Conservation (phyloP, 371 early-diverging fungal species). For the Rhizopus stolonifer region DNA sequence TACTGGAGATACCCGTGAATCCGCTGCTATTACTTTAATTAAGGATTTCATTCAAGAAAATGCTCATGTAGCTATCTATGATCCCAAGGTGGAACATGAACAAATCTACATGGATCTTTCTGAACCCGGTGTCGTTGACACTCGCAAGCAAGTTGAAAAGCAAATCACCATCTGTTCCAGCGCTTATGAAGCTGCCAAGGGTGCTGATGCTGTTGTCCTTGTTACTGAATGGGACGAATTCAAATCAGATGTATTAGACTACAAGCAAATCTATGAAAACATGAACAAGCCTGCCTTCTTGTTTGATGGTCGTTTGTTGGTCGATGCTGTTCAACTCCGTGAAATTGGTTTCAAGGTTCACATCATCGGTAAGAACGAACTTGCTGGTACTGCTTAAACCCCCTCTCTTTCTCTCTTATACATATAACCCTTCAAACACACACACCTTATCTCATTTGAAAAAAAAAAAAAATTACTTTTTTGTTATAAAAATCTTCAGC, state of each 20-base stretch:
- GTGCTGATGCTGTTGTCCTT: constrained; percentile 84
- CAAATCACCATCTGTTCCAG: constrained; percentile 59
- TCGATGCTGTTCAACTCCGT: constrained; percentile 72
- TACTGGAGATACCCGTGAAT: constrained; percentile 94
- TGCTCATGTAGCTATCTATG: constrained; percentile 83
- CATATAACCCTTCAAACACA: no score
- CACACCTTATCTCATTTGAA: not conserved
- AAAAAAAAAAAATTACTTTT: not conserved
- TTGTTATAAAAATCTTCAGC: not conserved
- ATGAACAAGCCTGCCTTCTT: constrained; percentile 92
- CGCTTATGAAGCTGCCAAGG: constrained; percentile 71
- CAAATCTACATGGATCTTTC: constrained; percentile 83
- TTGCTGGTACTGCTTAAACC: constrained; percentile 46
- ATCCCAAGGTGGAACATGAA: constrained; percentile 84
- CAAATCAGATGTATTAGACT: constrained; percentile 66
- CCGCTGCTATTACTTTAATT: constrained; percentile 86
- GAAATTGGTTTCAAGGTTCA: constrained; percentile 86
- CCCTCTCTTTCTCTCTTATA: not conserved
- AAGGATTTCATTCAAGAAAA: constrained; percentile 81
- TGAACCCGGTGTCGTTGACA: constrained; percentile 70
- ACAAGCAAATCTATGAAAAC: constrained; percentile 62
- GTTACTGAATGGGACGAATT: constrained; percentile 96
- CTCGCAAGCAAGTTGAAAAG: constrained; percentile 60
- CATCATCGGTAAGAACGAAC: constrained; percentile 75
- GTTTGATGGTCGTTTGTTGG: constrained; percentile 91